These are phyloP conservation scores for Suillus alpinus DNA, from an alignment of 768 basidiomycete species.

Conservation along the genomic window DNA sequence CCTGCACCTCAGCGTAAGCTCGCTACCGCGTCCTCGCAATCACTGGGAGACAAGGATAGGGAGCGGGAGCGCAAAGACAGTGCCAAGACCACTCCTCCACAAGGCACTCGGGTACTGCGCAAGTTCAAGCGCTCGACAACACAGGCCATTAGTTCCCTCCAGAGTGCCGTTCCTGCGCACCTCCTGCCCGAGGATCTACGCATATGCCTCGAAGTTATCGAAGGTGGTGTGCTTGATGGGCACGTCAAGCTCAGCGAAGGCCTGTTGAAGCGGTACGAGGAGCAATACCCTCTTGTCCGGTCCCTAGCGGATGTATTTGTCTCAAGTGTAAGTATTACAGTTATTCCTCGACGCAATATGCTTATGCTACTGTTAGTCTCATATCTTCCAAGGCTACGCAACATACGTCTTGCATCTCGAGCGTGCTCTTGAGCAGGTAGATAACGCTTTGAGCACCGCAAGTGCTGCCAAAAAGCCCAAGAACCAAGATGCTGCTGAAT, in stretches of 20 bases:
- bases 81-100: slow-evolving; percentile 33
- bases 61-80: slow-evolving; percentile 49
- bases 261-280: slow-evolving; percentile 87
- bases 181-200: slow-evolving; percentile 86
- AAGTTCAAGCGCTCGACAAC: slow-evolving; percentile 69
- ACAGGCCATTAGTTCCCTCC: slow-evolving; percentile 42
- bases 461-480: slow-evolving; percentile 71
- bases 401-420: slow-evolving; percentile 94
- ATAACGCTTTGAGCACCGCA: slow-evolving; percentile 66
- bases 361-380: slow-evolving; percentile 53
- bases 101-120: slow-evolving; percentile 53
- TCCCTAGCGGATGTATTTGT: slow-evolving; percentile 96
- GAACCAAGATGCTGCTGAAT: slow-evolving; percentile 77
- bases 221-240: slow-evolving; percentile 83
- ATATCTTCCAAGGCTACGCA: slow-evolving; percentile 91
- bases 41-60: slow-evolving; percentile 52
- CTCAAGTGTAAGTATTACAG: slow-evolving; percentile 63
- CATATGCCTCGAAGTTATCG: slow-evolving; percentile 82
- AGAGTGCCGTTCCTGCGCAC: slow-evolving; percentile 63
- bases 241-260: slow-evolving; percentile 84
- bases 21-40: slow-evolving; percentile 64
- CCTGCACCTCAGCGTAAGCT: slow-evolving; percentile 62
- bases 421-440: slow-evolving; percentile 83
- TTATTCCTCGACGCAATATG: slow-evolving; percentile 6
- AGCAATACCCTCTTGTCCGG: slow-evolving; percentile 92